phyloP scores from a whole-genome alignment of 148 eudicot genomes.

The Diospyros kaki region DNA sequence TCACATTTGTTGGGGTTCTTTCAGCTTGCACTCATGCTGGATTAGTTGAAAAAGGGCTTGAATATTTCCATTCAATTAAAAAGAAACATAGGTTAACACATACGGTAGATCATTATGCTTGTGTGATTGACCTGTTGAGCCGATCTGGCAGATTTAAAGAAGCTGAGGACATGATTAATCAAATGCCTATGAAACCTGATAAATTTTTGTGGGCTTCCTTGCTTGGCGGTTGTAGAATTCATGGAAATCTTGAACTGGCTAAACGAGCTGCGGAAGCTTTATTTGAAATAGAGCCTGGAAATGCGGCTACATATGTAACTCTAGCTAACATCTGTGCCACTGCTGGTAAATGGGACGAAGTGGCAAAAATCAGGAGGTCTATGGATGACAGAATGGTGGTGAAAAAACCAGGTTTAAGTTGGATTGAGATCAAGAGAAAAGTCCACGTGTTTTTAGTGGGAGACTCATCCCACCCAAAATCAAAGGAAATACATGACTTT shows the following conservation, averaged over 20 bases:
- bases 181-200: conserved; percentile 11
- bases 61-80: conserved; percentile 10
- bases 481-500: conserved; percentile 32
- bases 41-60: conserved; percentile 13
- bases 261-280: conserved; percentile 14
- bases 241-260: conserved; percentile 12
- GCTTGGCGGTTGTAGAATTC: conserved; percentile 13
- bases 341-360: conserved; percentile 12
- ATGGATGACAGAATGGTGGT: conserved; percentile 42
- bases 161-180: conserved; percentile 11
- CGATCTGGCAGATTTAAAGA: conserved; percentile 11
- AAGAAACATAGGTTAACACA: conserved; percentile 3
- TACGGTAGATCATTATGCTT: conserved; percentile 10
- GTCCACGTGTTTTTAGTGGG: conserved; percentile 49
- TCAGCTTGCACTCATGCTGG: conserved; percentile 15
- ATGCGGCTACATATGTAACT: conserved; percentile 11
- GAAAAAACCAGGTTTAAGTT: conserved; percentile 52
- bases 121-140: conserved; percentile 10
- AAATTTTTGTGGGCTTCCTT: conserved; percentile 16
- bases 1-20: conserved; percentile 12
- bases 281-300: conserved; percentile 8
- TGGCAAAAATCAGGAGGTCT: conserved; percentile 4
- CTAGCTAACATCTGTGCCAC: conserved; percentile 14
- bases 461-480: conserved; percentile 46
- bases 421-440: conserved; percentile 48